phyloP scores from a whole-genome alignment of 202 grass and related monocot genomes.

The Hordeum pubiflorum region DNA sequence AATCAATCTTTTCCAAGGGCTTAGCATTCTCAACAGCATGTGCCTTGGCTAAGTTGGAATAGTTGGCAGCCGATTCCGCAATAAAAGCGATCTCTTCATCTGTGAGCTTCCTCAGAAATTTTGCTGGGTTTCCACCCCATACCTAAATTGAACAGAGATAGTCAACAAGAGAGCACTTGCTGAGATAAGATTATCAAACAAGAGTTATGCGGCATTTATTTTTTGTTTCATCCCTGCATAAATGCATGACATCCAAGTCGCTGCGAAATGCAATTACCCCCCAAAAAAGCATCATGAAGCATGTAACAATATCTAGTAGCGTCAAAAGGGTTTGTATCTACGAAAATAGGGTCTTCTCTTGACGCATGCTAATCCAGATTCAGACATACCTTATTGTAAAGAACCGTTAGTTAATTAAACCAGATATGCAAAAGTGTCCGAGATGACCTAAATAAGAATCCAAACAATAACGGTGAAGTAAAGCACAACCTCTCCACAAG shows the following conservation, averaged over 20 bases:
- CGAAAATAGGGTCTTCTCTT: not conserved
- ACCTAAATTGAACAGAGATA: constrained; percentile 40
- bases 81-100: constrained; percentile 70
- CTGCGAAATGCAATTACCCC: constrained; percentile 3
- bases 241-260: not conserved
- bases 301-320: not conserved
- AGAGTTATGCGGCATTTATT: not conserved
- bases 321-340: not conserved
- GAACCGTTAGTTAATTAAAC: not conserved
- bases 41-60: constrained; percentile 55
- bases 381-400: not conserved
- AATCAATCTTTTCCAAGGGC: constrained; percentile 65
- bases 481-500: constrained; percentile 64
- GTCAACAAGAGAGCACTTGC: constrained; percentile 15
- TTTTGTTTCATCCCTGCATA: not conserved
- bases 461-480: constrained; percentile 14
- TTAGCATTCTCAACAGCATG: constrained; percentile 76
- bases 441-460: constrained; percentile 7
- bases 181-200: constrained; percentile 20
- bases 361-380: not conserved
- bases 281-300: not conserved
- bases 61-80: constrained; percentile 58
- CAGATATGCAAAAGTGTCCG: not conserved
- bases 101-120: constrained; percentile 82
- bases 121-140: constrained; percentile 91